These are phyloP conservation scores for Cantharellus anzutake DNA, from an alignment of 768 basidiomycete genomes.

Conservation along the genomic window DNA sequence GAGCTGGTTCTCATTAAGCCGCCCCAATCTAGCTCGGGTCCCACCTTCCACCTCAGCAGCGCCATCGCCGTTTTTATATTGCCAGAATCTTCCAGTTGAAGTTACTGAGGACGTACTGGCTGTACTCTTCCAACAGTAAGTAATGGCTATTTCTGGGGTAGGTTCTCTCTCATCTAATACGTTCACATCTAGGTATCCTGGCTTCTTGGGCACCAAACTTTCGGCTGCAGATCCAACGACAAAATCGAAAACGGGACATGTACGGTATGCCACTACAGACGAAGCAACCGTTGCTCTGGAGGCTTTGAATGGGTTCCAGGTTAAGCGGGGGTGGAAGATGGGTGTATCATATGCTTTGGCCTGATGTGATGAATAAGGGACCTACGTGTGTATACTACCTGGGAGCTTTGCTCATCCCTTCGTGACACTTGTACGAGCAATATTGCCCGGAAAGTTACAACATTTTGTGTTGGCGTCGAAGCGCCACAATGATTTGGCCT, in stretches of 20 bases:
- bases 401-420: too few relatives aligned
- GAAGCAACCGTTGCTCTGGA: slow-evolving; percentile 63
- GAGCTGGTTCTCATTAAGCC: not conserved
- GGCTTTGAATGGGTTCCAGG: slow-evolving; percentile 64
- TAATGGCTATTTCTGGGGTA: slow-evolving; percentile 11
- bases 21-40: not conserved
- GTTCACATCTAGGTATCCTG: slow-evolving; percentile 45
- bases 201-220: slow-evolving; percentile 55
- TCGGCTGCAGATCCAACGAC: slow-evolving; percentile 22
- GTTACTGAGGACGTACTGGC: slow-evolving; percentile 73
- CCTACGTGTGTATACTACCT: too few relatives aligned
- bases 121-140: slow-evolving; percentile 84
- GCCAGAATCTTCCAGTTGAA: slow-evolving; percentile 79
- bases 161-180: slow-evolving; percentile 1
- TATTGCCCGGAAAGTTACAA: too few relatives aligned
- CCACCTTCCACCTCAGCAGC: not conserved
- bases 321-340: slow-evolving; percentile 80
- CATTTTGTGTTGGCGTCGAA: too few relatives aligned
- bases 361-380: too few relatives aligned
- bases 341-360: slow-evolving; percentile 33
- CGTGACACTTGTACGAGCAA: too few relatives aligned
- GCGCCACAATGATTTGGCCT: too few relatives aligned
- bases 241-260: slow-evolving; percentile 63
- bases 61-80: slow-evolving; percentile 31
- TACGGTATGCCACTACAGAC: slow-evolving; percentile 55